These are phyloP conservation scores for Pichia sorboxylosa DNA, from an alignment of 1,139 yeast genomes.

Conservation along the genomic window DNA sequence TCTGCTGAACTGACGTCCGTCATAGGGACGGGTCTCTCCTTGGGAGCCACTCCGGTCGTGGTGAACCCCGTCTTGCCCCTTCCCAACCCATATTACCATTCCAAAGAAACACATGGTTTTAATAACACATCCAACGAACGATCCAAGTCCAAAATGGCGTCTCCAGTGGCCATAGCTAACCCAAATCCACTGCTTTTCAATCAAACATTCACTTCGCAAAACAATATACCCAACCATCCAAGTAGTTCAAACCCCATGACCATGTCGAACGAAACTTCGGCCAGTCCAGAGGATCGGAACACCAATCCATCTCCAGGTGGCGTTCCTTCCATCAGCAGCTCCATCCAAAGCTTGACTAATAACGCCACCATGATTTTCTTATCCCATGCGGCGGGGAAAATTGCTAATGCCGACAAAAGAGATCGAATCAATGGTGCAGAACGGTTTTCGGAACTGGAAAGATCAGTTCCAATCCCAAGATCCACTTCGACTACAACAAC, in stretches of 20 bases:
- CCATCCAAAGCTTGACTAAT: slow-evolving; percentile 9
- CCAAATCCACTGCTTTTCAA: slow-evolving; percentile 3
- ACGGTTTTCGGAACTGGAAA: slow-evolving; percentile 38
- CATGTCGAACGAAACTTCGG: background rate
- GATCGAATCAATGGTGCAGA: slow-evolving; percentile 57
- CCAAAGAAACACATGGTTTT: slow-evolving; percentile 1
- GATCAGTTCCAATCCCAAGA: slow-evolving; percentile 7
- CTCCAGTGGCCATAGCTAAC: background rate
- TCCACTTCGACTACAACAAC: slow-evolving; percentile 6
- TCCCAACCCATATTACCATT: slow-evolving; percentile 8
- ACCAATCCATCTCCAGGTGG: background rate
- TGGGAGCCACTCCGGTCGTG: background rate
- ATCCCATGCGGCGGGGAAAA: slow-evolving; percentile 67
- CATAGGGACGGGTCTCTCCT: background rate
- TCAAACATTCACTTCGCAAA: background rate
- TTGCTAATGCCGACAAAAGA: slow-evolving; percentile 54
- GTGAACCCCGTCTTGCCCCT: slow-evolving; percentile 7
- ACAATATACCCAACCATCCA: background rate
- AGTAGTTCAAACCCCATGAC: background rate
- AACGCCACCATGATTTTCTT: slow-evolving; percentile 48
- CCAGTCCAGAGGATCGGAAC: background rate
- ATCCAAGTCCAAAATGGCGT: background rate
- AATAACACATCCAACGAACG: background rate
- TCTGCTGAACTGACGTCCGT: background rate
- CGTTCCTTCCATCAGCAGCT: slow-evolving; percentile 5